Conservation (phyloP, 192 early-diverging fungal genomes). For the Umbelopsis ramanniana region DNA sequence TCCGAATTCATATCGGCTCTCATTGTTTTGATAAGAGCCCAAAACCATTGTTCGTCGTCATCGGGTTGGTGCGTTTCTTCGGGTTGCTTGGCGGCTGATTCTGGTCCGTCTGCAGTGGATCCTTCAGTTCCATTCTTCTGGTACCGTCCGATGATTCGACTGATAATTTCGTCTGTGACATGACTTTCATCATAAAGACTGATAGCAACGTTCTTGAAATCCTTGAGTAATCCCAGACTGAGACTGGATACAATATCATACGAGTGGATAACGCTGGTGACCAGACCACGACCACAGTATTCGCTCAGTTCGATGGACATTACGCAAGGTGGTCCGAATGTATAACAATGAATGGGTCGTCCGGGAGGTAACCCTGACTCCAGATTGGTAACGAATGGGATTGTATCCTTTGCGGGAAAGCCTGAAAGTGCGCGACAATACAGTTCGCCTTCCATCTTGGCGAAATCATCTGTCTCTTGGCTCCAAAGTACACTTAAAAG, state of each 20-base stretch:
- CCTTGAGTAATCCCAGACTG: conserved; percentile 74
- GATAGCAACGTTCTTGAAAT: conserved; percentile 74
- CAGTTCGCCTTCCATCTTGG: conserved; percentile 35
- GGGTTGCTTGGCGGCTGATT: neutral
- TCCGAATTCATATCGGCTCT: conserved; percentile 83
- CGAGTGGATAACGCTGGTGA: conserved; percentile 83
- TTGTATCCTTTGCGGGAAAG: conserved; percentile 42
- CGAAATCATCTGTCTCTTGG: conserved; percentile 46
- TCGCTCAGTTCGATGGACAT: conserved; percentile 70
- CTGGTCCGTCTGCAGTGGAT: neutral
- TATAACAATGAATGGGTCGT: conserved; percentile 83
- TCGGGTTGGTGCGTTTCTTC: conserved; percentile 35
- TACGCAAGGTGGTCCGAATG: conserved; percentile 83
- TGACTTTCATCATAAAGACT: conserved; percentile 64
- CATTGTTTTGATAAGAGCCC: conserved; percentile 82
- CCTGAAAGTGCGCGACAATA: conserved; percentile 29
- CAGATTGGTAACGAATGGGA: conserved; percentile 67
- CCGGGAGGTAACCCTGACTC: conserved; percentile 67
- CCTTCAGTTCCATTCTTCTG: conserved; percentile 37
- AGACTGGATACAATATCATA: conserved; percentile 80
- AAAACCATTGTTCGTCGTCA: conserved; percentile 80
- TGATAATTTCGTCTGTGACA: conserved; percentile 68
- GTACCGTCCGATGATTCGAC: conserved; percentile 55
- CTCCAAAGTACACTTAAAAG: conserved; percentile 82
- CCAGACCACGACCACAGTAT: conserved; percentile 65